Conservation (phyloP, 2,329 filamentous ascomycete genomes). For the Plenodomus tracheiphilus region DNA sequence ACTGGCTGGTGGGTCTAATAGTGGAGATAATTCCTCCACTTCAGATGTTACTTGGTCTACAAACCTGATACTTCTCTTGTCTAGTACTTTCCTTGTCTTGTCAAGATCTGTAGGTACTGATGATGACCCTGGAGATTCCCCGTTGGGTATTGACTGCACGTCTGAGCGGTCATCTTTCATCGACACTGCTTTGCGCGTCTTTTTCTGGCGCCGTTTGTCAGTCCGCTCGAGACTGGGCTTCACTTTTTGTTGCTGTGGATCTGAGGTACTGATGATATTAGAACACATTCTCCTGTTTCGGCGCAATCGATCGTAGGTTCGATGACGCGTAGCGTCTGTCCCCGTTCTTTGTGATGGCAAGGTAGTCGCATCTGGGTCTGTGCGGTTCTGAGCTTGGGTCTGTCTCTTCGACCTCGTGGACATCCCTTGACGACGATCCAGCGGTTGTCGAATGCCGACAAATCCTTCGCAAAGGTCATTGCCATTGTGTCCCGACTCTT, state of each 20-base stretch:
- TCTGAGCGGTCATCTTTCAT: neutral
- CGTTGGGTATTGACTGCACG: too few relatives aligned
- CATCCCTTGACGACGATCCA: neutral
- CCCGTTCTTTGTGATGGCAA: neutral
- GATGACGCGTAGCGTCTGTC: neutral
- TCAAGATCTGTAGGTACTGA: neutral
- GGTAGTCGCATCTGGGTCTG: neutral
- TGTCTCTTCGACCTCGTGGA: too few relatives aligned
- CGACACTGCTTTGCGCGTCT: neutral
- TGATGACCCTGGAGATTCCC: neutral
- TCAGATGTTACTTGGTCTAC: too few relatives aligned
- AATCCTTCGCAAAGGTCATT: neutral
- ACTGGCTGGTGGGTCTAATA: neutral
- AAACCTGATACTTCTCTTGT: neutral
- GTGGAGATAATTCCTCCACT: neutral
- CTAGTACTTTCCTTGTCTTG: neutral
- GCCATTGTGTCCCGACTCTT: neutral
- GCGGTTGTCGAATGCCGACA: neutral
- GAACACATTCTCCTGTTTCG: neutral
- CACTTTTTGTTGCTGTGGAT: neutral
- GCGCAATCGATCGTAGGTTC: neutral
- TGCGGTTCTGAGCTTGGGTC: neutral
- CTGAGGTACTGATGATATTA: neutral
- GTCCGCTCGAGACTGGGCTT: neutral
- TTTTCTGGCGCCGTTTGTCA: neutral